phyloP scores from a whole-genome alignment of 2,329 filamentous ascomycete genomes.

The Pestalotiopsis sp. region DNA sequence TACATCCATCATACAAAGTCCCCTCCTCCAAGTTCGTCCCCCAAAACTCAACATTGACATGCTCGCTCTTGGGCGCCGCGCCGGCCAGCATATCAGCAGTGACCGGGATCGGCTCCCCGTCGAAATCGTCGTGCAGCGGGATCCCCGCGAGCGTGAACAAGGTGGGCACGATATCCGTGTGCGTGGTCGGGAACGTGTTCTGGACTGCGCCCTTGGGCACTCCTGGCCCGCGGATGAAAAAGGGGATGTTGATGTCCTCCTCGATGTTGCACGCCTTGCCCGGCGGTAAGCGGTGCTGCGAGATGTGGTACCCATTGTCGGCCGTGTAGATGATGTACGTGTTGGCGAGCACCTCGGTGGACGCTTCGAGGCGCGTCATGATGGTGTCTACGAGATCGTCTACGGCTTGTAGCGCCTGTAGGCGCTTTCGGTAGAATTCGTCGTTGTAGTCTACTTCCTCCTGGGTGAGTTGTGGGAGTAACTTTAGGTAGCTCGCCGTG shows the following conservation, averaged over 20 bases:
- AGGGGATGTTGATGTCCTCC: slow-evolving; percentile 47
- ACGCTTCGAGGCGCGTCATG: slow-evolving; percentile 32
- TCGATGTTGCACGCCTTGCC: slow-evolving; percentile 48
- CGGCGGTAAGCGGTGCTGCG: slow-evolving; percentile 46
- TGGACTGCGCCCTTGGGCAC: slow-evolving; percentile 33
- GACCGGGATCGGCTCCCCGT: slow-evolving; percentile 8
- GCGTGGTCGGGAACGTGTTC: slow-evolving; percentile 39
- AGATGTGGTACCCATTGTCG: slow-evolving; percentile 51
- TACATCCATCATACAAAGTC: not conserved
- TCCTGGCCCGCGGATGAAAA: slow-evolving; percentile 47
- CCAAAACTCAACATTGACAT: slow-evolving; percentile 47
- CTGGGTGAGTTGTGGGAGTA: slow-evolving; percentile 33
- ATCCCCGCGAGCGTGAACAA: slow-evolving; percentile 36
- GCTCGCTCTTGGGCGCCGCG: slow-evolving; percentile 33
- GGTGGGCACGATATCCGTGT: slow-evolving; percentile 48
- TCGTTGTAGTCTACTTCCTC: slow-evolving; percentile 37
- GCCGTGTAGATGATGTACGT: slow-evolving; percentile 47
- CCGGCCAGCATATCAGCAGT: slow-evolving; percentile 2
- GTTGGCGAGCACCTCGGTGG: slow-evolving; percentile 35
- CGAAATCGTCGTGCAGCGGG: slow-evolving; percentile 25
- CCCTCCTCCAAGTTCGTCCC: slow-evolving; percentile 23
- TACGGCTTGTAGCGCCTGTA: slow-evolving; percentile 45
- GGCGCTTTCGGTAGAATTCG: slow-evolving; percentile 40
- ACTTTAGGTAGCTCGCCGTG: not conserved
- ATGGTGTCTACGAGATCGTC: slow-evolving; percentile 46